Evolutionary conservation across 2,329 filamentous ascomycete species (phyloP), one percentile per base, ranked within the genome.

Genomic region (Scedosporium apiospermum): DNA sequence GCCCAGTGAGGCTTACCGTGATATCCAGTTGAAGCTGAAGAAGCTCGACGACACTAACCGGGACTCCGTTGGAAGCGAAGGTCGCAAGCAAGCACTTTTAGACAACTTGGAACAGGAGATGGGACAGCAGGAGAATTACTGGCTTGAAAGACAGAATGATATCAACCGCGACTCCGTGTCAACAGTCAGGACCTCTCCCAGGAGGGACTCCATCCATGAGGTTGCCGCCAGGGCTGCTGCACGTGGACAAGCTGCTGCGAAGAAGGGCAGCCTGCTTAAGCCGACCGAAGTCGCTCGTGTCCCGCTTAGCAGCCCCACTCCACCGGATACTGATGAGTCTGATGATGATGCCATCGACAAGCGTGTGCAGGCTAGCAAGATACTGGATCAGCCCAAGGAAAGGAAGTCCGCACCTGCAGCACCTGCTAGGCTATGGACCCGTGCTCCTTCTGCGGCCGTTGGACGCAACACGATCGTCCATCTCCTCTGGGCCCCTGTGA

Each of bases 101-200:
- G 80, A 83, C 38, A 80, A 84, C 64, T 73, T 88, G 1, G 86
- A 88, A 68, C 76, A 75, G 64, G 86, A 88, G 70, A 84, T 88
- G 78, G 82, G 80, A 0, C 71, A 78, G 65, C 82, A 88, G 68
- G 83, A 86, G 68, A 77, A 77, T 62, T 79, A 82, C 66, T 88
- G 85, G 86, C 79, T 82, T 63, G 74, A 79, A 59, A 78, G 87
- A 73, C 82, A 83, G 63, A 73, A 78, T 27, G 78, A 80, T 44
- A 69, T 86, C 49, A 73, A 75, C 61, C 78, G 78, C 63, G 77
- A 81, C 66, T 85, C 82, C 5, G 68, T 80, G 49, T 82, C 79
- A 1, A 81, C 78, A 6, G 68, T 80, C 58, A 70, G 70, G 60
- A 77, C 76, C 1, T 69, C 72, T 0, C 68, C 69, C 1, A 68